phyloP scores from a whole-genome alignment of 345 rosid genomes.

The Cardamine occulta region DNA sequence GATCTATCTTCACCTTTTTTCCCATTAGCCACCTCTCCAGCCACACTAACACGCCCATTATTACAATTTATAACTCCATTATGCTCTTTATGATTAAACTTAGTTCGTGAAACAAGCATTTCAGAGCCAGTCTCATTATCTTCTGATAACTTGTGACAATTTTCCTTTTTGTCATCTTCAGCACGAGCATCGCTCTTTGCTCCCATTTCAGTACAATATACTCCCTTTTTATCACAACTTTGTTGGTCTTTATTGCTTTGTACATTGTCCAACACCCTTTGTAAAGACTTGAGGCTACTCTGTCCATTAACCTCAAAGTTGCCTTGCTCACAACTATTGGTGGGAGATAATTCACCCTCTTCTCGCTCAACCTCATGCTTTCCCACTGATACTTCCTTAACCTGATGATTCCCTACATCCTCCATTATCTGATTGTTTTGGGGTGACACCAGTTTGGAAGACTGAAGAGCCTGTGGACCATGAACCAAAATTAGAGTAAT shows the following conservation, averaged over 20 bases:
- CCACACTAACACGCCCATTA: constrained; percentile 62
- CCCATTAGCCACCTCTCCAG: constrained; percentile 82
- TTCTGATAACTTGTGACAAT: constrained; percentile 62
- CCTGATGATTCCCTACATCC: constrained; percentile 50
- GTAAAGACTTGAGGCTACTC: constrained; percentile 51
- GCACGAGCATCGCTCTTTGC: constrained; percentile 63
- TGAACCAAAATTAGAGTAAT: constrained; percentile 16
- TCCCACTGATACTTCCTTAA: constrained; percentile 51
- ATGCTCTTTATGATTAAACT: constrained; percentile 67
- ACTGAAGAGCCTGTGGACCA: constrained; percentile 59
- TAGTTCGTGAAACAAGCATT: constrained; percentile 73
- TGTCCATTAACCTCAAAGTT: constrained; percentile 70
- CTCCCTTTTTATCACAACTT: constrained; percentile 47
- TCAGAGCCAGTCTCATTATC: constrained; percentile 76
- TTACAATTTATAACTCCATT: constrained; percentile 64
- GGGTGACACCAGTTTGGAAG: constrained; percentile 46
- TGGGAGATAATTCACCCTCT: constrained; percentile 94
- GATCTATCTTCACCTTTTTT: constrained; percentile 73
- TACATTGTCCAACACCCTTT: constrained; percentile 56
- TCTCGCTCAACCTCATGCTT: constrained; percentile 78
- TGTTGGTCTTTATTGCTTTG: constrained; percentile 54
- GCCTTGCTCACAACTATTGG: constrained; percentile 78
- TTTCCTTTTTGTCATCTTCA: constrained; percentile 66
- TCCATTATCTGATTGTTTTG: constrained; percentile 55
- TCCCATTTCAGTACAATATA: constrained; percentile 53